Conservation (phyloP, 257 asterid species). For the Petunia secreta region DNA sequence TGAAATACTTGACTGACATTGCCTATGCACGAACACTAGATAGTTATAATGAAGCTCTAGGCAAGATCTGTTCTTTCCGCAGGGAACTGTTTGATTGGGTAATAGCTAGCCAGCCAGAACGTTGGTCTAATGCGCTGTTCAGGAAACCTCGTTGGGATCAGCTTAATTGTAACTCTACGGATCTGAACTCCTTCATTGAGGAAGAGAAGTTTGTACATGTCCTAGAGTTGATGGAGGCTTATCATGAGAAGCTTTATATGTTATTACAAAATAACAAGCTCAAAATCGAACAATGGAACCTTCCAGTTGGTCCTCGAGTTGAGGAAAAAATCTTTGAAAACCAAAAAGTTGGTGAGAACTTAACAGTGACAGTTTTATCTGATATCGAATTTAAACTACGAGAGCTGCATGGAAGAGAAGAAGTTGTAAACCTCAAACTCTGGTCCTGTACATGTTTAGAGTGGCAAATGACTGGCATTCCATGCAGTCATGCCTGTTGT, state of each 20-base stretch:
- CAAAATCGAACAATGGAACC: conserved; percentile 14
- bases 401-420: conserved; percentile 12
- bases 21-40: conserved; percentile 25
- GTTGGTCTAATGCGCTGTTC: conserved; percentile 33
- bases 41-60: conserved; percentile 25
- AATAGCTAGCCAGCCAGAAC: conserved; percentile 14
- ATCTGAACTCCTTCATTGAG: conserved; percentile 31
- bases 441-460: conserved; percentile 27
- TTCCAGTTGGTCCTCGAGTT: conserved; percentile 2
- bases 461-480: conserved; percentile 32
- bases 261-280: conserved; percentile 21
- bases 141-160: conserved; percentile 28
- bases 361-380: background rate
- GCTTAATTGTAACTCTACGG: conserved; percentile 29
- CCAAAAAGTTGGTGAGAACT: background rate
- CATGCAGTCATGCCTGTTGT: conserved; percentile 20
- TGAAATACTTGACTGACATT: conserved; percentile 19
- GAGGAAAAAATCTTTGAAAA: conserved; percentile 20
- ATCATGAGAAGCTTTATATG: conserved; percentile 21
- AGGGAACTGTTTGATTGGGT: conserved; percentile 25
- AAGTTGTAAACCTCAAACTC: conserved; percentile 25
- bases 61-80: conserved; percentile 23
- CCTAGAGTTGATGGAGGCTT: conserved; percentile 31
- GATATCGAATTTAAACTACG: conserved; percentile 19
- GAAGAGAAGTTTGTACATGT: conserved; percentile 21